Evolutionary conservation across 2,329 filamentous ascomycete species (phyloP).

Genomic region (Cladosporium sp.): DNA sequence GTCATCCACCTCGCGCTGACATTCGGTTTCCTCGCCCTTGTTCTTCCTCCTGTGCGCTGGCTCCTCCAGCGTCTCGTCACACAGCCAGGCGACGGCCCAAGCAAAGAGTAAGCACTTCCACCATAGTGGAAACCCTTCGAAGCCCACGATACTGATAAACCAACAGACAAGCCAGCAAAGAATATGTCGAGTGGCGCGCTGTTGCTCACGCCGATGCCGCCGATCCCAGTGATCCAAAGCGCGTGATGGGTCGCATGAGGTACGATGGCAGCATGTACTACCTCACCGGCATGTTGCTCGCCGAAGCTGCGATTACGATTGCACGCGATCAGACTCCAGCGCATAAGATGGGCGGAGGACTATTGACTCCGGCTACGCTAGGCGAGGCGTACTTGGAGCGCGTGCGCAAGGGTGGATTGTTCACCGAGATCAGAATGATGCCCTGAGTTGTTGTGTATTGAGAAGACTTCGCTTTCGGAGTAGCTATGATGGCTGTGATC

Average conservation of each 20-base stretch:
- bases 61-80: constrained; percentile 49
- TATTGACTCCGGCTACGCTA: constrained; percentile 71
- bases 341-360: constrained; percentile 61
- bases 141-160: constrained; percentile 9
- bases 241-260: constrained; percentile 57
- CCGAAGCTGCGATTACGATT: constrained; percentile 65
- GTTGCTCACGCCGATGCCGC: constrained; percentile 61
- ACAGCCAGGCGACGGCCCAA: constrained; percentile 53
- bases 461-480: background rate
- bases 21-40: constrained; percentile 48
- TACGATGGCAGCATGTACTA: constrained; percentile 65
- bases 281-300: constrained; percentile 65
- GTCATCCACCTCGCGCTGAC: constrained; percentile 52
- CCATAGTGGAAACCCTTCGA: constrained; percentile 31
- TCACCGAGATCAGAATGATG: constrained; percentile 51
- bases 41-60: constrained; percentile 55
- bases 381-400: constrained; percentile 68
- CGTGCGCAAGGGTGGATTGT: constrained; percentile 61
- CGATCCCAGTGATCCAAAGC: constrained; percentile 47
- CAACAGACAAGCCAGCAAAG: constrained; percentile 55
- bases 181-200: constrained; percentile 64
- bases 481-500: background rate
- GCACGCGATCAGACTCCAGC: constrained; percentile 57
- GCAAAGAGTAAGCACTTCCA: constrained; percentile 40
- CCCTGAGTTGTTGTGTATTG: constrained; percentile 24